Conservation (phyloP, 176 grass and related monocot genomes). For the Melocanna baccifera region DNA sequence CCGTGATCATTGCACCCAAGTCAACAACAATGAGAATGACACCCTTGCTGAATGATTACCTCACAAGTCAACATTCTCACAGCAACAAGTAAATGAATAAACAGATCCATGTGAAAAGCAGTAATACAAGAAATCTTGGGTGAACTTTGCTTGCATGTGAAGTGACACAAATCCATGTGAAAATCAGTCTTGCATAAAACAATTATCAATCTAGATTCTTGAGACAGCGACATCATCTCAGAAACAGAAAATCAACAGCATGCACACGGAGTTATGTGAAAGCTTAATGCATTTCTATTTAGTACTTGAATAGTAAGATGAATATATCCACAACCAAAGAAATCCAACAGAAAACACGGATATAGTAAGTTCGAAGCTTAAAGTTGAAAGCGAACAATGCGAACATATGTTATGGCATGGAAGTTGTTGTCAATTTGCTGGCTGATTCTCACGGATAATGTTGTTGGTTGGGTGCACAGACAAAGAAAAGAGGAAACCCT, state of each 20-base stretch:
- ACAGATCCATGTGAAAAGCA: background rate
- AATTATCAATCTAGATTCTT: background rate
- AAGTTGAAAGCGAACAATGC: background rate
- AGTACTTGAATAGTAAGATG: background rate
- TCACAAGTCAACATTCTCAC: background rate
- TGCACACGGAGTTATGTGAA: background rate
- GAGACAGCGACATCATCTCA: background rate
- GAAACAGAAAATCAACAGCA: background rate
- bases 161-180: background rate
- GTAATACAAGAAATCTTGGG: background rate
- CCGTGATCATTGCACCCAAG: background rate
- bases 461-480: background rate
- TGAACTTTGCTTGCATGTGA: background rate
- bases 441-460: background rate
- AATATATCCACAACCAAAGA: background rate
- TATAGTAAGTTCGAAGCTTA: background rate
- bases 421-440: background rate
- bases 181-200: background rate
- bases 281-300: background rate
- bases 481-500: background rate
- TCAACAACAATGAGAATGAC: conserved; percentile 6
- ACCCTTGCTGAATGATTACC: background rate
- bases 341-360: background rate
- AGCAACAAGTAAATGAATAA: background rate
- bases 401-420: background rate